Conservation (phyloP, 106 monocot species). For the Narthecium ossifragum region DNA sequence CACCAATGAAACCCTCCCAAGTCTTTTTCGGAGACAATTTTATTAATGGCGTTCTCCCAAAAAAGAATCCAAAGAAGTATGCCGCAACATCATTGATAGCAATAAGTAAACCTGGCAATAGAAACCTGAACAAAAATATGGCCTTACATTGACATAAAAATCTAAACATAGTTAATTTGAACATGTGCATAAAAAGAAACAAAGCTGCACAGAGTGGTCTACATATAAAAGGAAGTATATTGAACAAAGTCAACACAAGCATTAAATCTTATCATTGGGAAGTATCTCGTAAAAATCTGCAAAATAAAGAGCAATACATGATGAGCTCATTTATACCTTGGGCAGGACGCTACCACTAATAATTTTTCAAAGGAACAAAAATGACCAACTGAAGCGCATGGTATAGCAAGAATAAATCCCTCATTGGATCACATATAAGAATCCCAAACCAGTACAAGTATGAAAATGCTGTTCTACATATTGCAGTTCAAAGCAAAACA, state of each 20-base stretch:
- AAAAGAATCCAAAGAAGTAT: conserved; percentile 97
- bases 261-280: neutral
- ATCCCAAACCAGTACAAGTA: too few relatives aligned
- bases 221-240: neutral
- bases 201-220: neutral
- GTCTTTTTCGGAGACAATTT: conserved; percentile 98
- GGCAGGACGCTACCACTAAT: too few relatives aligned
- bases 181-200: neutral
- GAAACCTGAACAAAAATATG: conserved; percentile 68
- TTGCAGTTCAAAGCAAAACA: too few relatives aligned
- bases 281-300: too few relatives aligned
- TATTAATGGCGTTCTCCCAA: conserved; percentile 89
- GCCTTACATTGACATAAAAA: neutral
- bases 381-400: too few relatives aligned
- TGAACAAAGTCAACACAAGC: neutral
- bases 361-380: too few relatives aligned
- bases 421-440: too few relatives aligned
- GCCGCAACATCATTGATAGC: conserved; percentile 94
- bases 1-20: conserved; percentile 99
- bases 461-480: too few relatives aligned
- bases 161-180: neutral
- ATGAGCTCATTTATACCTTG: too few relatives aligned
- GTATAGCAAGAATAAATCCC: too few relatives aligned
- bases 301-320: too few relatives aligned
- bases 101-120: conserved; percentile 91